Percentiles rank a stretch among this genome's conserved stretches.
Conservation (phyloP, 2,329 filamentous ascomycete species). For the Geosmithia morbida region DNA sequence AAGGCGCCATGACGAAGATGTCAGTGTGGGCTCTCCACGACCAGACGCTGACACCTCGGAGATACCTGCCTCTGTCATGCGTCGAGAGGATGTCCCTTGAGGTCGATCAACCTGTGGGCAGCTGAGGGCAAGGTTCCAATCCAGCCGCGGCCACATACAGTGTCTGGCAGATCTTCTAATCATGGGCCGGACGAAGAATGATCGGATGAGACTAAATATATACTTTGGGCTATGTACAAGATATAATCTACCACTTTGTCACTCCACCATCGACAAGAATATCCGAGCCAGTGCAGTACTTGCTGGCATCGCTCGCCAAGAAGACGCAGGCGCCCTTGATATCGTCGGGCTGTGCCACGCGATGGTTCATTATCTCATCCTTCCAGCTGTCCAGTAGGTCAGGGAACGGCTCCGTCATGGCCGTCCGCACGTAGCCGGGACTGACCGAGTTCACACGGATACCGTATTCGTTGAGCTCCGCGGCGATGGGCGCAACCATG, state of each 20-base stretch:
- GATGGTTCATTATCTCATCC: conserved; percentile 29
- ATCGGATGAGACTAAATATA: not conserved
- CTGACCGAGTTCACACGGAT: conserved; percentile 32
- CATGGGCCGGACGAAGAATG: not conserved
- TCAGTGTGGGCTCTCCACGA: not conserved
- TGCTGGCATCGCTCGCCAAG: conserved; percentile 30
- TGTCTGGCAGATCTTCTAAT: no score
- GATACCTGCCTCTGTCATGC: not conserved
- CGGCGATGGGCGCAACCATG: conserved; percentile 11
- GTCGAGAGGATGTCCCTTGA: not conserved
- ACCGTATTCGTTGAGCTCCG: conserved; percentile 17
- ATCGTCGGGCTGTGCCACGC: conserved; percentile 32
- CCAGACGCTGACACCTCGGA: not conserved
- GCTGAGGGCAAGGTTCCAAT: no score
- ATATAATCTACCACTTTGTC: conserved; percentile 17
- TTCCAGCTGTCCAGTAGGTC: conserved; percentile 33
- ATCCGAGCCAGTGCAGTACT: conserved; percentile 25
- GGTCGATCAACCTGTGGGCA: no score
- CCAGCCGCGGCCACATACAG: no score
- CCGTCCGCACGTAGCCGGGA: conserved; percentile 26
- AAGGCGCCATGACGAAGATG: not conserved
- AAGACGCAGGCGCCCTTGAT: conserved; percentile 33
- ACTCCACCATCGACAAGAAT: conserved; percentile 29
- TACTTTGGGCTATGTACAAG: no score
- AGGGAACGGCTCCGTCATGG: conserved; percentile 28